Conservation (phyloP, 495 filamentous ascomycete species). For the Xylaria sp. region DNA sequence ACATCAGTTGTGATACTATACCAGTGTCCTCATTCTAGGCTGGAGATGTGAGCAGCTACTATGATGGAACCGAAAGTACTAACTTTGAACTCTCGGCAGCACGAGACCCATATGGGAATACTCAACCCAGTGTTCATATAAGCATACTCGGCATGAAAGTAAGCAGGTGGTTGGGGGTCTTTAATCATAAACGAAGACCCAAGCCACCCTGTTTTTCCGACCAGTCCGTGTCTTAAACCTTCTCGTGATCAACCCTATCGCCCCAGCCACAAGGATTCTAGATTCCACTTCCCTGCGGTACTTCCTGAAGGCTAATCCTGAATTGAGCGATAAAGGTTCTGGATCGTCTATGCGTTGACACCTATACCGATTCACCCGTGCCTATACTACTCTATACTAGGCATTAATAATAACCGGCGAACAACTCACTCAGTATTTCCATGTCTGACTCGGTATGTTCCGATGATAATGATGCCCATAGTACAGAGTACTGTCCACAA, state of each 20-base stretch:
- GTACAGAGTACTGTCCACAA: neutral
- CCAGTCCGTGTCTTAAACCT: neutral
- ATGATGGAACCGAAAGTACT: neutral
- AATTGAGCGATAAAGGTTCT: neutral
- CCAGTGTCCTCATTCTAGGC: too few species aligned
- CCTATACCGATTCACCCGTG: neutral
- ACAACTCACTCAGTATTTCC: neutral
- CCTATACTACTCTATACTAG: neutral
- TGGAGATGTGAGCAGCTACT: too few species aligned
- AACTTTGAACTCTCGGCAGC: neutral
- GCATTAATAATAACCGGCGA: too few species aligned
- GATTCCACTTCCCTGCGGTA: neutral
- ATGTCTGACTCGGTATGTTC: neutral
- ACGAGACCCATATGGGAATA: neutral
- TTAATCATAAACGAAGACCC: neutral
- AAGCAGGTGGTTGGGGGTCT: neutral
- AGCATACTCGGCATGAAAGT: neutral
- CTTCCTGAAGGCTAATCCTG: neutral
- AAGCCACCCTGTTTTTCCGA: neutral
- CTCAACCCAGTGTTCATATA: neutral
- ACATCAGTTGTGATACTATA: neutral
- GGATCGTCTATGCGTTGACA: neutral
- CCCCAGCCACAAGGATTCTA: slow-evolving; percentile 3
- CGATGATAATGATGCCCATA: neutral
- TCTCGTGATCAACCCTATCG: neutral